Evolutionary conservation across 2,329 filamentous ascomycete genomes (phyloP).

Genomic region (Rhinocladiella similis): DNA sequence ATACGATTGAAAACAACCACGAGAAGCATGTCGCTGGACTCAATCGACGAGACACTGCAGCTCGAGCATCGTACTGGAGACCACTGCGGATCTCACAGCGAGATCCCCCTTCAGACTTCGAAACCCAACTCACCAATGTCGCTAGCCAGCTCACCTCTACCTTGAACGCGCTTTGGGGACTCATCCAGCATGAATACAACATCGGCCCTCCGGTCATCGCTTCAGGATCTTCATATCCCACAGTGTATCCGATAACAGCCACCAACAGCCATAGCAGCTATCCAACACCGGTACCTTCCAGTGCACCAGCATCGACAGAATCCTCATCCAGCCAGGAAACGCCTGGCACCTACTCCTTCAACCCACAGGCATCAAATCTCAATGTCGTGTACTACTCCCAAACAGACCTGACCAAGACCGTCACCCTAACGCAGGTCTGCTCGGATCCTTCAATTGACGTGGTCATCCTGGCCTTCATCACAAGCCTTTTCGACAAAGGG

Average conservation of each 20-base stretch:
- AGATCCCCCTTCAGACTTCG: conserved; percentile 6
- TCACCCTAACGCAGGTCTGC: conserved; percentile 30
- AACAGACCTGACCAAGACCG: conserved; percentile 24
- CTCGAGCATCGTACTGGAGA: conserved; percentile 9
- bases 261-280: not conserved
- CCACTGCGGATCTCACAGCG: conserved; percentile 5
- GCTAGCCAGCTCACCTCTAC: conserved; percentile 7
- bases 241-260: conserved; percentile 14
- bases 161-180: conserved; percentile 10
- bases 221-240: not conserved
- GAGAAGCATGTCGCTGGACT: conserved; percentile 4
- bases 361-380: conserved; percentile 19
- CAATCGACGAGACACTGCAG: not conserved
- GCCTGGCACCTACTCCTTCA: conserved; percentile 10
- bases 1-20: conserved; percentile 10
- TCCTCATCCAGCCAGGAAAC: not conserved
- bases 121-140: conserved; percentile 9
- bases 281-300: not conserved
- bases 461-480: conserved; percentile 35
- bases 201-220: conserved; percentile 2
- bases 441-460: conserved; percentile 32
- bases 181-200: conserved; percentile 11
- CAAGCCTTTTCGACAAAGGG: conserved; percentile 19
- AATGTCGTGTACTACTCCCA: conserved; percentile 33
- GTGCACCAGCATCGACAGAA: not conserved